Percentiles rank a stretch among this genome's conserved stretches.
Conservation (phyloP, 2,329 filamentous ascomycete genomes). For the Trichoderma gracile region DNA sequence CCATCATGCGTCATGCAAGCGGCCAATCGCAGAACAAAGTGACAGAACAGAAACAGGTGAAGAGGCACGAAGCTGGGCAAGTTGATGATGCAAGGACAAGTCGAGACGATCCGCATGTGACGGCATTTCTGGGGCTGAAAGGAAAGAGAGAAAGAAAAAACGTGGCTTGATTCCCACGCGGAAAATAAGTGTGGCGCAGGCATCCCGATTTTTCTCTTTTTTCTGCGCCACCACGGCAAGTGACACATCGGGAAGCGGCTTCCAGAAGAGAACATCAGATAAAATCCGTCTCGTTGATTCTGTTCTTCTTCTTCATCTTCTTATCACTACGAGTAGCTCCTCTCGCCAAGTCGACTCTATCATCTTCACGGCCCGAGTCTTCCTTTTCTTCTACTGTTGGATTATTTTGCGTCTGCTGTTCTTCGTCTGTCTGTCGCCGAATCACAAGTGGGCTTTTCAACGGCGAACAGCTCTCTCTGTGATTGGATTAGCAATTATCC, state of each 20-base stretch:
- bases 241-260: background rate
- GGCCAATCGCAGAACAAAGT: background rate
- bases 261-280: background rate
- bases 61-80: background rate
- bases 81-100: conserved; percentile 1
- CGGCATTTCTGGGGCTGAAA: conserved; percentile 4
- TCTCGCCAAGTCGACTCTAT: background rate
- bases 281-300: background rate
- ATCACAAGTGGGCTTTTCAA: background rate
- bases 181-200: conserved; percentile 5
- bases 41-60: background rate
- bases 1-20: background rate
- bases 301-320: background rate
- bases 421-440: background rate
- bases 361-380: background rate
- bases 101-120: conserved; percentile 10
- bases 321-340: no score
- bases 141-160: background rate
- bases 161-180: conserved; percentile 7
- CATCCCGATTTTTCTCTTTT: no score
- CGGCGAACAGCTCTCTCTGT: background rate
- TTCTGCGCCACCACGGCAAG: conserved; percentile 7
- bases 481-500: conserved; percentile 20
- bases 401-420: background rate
- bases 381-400: background rate